phyloP scores from a whole-genome alignment of 352 stramenopile genomes.

The Globisporangium middletonii region DNA sequence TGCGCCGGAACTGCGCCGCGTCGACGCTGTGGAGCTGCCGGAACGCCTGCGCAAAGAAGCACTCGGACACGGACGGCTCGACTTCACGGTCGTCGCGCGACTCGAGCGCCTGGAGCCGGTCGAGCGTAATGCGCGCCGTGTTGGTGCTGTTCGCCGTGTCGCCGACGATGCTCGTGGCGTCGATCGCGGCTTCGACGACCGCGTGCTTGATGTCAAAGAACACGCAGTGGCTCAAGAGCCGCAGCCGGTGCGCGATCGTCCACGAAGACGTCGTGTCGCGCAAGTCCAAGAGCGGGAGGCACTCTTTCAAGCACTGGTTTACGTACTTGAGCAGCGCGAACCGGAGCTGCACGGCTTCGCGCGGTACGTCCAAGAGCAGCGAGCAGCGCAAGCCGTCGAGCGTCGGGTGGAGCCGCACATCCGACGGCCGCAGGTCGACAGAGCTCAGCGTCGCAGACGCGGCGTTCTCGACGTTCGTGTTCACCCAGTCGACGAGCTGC shows the following conservation, averaged over 20 bases:
- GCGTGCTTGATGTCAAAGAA: conserved; percentile 85
- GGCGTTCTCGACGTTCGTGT: conserved; percentile 58
- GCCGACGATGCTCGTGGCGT: conserved; percentile 52
- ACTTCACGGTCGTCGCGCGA: conserved; percentile 84
- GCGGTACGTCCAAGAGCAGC: conserved; percentile 44
- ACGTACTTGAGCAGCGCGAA: conserved; percentile 83
- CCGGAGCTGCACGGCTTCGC: conserved; percentile 59
- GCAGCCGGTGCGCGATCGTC: conserved; percentile 68
- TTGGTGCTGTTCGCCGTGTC: conserved; percentile 46
- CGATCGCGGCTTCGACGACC: conserved; percentile 75
- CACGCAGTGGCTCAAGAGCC: conserved; percentile 74
- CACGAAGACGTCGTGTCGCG: conserved; percentile 64
- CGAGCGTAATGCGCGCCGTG: conserved; percentile 77
- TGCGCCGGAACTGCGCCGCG: conserved; percentile 73
- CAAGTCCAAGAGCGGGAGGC: conserved; percentile 68
- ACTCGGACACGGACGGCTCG: conserved; percentile 85
- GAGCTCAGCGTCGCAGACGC: conserved; percentile 27
- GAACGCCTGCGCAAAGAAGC: conserved; percentile 94
- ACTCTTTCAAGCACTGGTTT: conserved; percentile 64
- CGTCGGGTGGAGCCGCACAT: conserved; percentile 67
- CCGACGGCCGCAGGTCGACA: conserved; percentile 57
- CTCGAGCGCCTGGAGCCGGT: conserved; percentile 80
- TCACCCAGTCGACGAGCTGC: conserved; percentile 86
- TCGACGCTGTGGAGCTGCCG: conserved; percentile 85
- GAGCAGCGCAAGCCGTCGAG: conserved; percentile 73